Conservation (phyloP, 1,284 basidiomycete species). For the Xanthoconium separans region DNA sequence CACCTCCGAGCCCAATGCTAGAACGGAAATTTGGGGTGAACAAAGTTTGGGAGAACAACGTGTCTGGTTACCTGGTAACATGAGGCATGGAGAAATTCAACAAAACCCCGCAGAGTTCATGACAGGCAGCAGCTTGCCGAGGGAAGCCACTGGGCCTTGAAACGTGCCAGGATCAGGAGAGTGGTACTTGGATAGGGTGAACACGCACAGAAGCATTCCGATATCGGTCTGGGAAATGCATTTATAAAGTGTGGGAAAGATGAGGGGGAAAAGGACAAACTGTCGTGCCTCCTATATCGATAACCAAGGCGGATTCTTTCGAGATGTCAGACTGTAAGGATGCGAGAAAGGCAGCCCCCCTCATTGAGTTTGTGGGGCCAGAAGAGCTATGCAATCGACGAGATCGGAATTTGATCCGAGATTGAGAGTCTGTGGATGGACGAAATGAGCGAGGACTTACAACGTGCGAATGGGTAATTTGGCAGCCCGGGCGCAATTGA, state of each 20-base stretch:
- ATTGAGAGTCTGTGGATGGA: constrained; percentile 6
- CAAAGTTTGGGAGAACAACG: constrained; percentile 1
- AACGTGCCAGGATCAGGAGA: constrained; percentile 14
- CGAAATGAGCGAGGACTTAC: constrained; percentile 14
- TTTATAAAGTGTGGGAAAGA: constrained; percentile 18
- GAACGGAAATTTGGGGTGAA: constrained; percentile 4
- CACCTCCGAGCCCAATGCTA: constrained; percentile 55
- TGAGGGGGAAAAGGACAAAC: constrained; percentile 31
- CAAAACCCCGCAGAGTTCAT: constrained; percentile 36
- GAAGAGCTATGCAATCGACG: constrained; percentile 38
- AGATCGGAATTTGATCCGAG: constrained; percentile 9
- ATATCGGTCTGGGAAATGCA: constrained; percentile 33
- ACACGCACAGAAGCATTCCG: constrained; percentile 35
- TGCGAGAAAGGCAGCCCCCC: constrained; percentile 58
- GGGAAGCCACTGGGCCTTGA: constrained; percentile 42
- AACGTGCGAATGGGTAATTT: constrained; percentile 63
- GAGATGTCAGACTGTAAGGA: constrained; percentile 36
- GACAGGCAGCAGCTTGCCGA: constrained; percentile 49
- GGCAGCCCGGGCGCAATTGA: constrained; percentile 49
- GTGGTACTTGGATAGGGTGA: neutral
- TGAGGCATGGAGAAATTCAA: constrained; percentile 41
- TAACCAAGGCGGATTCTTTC: constrained; percentile 48
- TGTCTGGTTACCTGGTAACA: constrained; percentile 34
- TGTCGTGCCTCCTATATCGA: constrained; percentile 58
- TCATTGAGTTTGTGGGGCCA: constrained; percentile 67